These are phyloP conservation scores for Gloeostereum incarnatum DNA, from an alignment of 768 basidiomycete genomes.

Conservation along the genomic window DNA sequence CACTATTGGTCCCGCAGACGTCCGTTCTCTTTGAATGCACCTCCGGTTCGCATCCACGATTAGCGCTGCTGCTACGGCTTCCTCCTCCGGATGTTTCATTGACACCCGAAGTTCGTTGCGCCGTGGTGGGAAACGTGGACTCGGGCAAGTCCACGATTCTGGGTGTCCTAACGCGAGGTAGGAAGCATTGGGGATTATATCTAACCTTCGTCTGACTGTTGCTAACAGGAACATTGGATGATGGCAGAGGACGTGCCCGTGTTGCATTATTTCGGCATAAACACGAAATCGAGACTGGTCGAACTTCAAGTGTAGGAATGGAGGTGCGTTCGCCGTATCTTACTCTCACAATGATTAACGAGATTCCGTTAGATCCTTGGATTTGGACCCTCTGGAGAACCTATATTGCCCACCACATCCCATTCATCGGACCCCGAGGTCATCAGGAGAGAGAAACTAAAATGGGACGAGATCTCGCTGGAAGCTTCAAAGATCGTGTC, in stretches of 20 bases:
- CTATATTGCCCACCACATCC: constrained; percentile 65
- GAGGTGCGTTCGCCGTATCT: constrained; percentile 49
- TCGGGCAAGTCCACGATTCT: constrained; percentile 93
- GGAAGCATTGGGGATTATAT: constrained; percentile 4
- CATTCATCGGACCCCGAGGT: constrained; percentile 51
- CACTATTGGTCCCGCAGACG: constrained; percentile 24
- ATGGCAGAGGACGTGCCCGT: constrained; percentile 74
- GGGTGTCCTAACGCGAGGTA: constrained; percentile 91
- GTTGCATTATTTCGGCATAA: constrained; percentile 93
- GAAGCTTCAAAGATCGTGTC: constrained; percentile 88
- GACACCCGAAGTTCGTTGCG: constrained; percentile 90
- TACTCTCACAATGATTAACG: background rate
- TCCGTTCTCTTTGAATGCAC: constrained; percentile 44
- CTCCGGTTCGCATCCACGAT: constrained; percentile 38
- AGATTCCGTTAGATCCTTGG: constrained; percentile 65
- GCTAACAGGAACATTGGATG: constrained; percentile 69
- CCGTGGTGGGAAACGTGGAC: constrained; percentile 93
- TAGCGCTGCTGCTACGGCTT: constrained; percentile 56
- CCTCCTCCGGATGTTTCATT: constrained; percentile 68
- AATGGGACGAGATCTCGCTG: constrained; percentile 92
- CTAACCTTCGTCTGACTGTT: background rate
- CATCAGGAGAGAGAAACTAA: constrained; percentile 75
- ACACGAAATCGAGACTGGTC: constrained; percentile 92
- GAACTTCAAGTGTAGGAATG: constrained; percentile 95
- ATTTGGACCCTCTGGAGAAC: constrained; percentile 66